Base-by-base conservation (phyloP, 2,329 filamentous ascomycete species). In the Colletotrichum karsti region DNA sequence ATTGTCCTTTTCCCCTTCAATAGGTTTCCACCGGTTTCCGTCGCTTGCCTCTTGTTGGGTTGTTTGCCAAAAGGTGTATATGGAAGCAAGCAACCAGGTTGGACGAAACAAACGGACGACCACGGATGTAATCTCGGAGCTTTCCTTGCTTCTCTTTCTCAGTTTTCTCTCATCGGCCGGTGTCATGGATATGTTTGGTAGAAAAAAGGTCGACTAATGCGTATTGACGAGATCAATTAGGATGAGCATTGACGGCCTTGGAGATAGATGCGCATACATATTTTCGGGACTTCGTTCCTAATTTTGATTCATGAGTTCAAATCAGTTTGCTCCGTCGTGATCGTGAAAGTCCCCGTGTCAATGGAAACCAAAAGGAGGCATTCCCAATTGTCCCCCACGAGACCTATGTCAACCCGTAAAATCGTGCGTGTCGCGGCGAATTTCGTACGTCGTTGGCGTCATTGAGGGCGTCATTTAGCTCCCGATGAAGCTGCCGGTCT, bases 161-260 rank as follows among this genome's bases (percentile, higher is more conserved):
- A 28, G 24, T 44, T n/a, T 35, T 39, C 46, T 44, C 51, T 58
- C 59, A 35, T 68, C 30, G 65, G 41, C 42, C 12, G 65, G 60
- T 68, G 53, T 59, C 65, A 51, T 24, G 61, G 60, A n/a, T 50
- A 41, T 42, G 22, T 62, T 54, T 30, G 65, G 60, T 65, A 64
- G 60, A 64, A 65, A 68, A 68, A 68, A 42, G 53, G 65, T 55
- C 57, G 55, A 51, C 30, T 42, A 41, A 30, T 63, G 61, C 46
- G 65, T 53, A 15, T 39, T 13, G 65, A 50, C 44, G 64, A 53
- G n/a, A 58, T 54, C 37, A 44, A 53, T 26, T n/a, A 41, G 44
- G 46, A 62, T 44, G 46, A 33, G 60, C 46, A 67, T 41, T 54
- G n/a, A 64, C 39, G 44, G 54, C 44, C 46, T 48, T 50, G 48